These are phyloP conservation scores for Myxozyma nipponensis DNA, from an alignment of 805 yeast species.

Conservation along the genomic window DNA sequence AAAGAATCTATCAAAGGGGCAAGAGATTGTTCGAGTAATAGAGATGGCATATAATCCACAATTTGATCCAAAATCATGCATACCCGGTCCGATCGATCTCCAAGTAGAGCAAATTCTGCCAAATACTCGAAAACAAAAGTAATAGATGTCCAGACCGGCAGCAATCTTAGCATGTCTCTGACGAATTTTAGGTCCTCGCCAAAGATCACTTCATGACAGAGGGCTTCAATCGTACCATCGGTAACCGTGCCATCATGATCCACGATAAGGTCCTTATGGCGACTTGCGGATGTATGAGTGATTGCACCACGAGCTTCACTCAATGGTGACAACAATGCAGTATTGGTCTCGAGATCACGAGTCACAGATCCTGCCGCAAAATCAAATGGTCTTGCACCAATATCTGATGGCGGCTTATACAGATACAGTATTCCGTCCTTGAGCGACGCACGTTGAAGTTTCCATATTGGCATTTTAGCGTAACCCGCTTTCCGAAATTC, in stretches of 20 bases:
- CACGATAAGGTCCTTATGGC: conserved; percentile 59
- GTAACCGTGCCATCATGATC: conserved; percentile 48
- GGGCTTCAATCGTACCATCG: conserved; percentile 63
- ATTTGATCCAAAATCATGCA: conserved; percentile 3
- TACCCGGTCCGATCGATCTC: conserved; percentile 7
- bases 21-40: conserved; percentile 12
- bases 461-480: conserved; percentile 32
- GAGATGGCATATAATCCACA: conserved; percentile 6
- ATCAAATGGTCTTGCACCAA: conserved; percentile 43
- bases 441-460: conserved; percentile 60
- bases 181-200: conserved; percentile 44
- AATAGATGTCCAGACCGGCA: conserved; percentile 55
- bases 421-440: conserved; percentile 63
- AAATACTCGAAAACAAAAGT: conserved; percentile 45
- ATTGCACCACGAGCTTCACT: conserved; percentile 3
- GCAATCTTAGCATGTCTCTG: conserved; percentile 45
- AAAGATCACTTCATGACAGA: conserved; percentile 70
- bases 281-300: conserved; percentile 34
- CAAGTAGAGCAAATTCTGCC: conserved; percentile 39
- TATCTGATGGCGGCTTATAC: conserved; percentile 53
- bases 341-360: not conserved
- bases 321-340: not conserved
- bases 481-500: conserved; percentile 4
- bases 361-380: conserved; percentile 10
- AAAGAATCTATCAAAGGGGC: conserved; percentile 4